Percentiles rank a stretch among this genome's conserved stretches.
These are phyloP conservation scores for Globisporangium heterothallicum DNA, from an alignment of 352 stramenopile species.

Conservation along the genomic window DNA sequence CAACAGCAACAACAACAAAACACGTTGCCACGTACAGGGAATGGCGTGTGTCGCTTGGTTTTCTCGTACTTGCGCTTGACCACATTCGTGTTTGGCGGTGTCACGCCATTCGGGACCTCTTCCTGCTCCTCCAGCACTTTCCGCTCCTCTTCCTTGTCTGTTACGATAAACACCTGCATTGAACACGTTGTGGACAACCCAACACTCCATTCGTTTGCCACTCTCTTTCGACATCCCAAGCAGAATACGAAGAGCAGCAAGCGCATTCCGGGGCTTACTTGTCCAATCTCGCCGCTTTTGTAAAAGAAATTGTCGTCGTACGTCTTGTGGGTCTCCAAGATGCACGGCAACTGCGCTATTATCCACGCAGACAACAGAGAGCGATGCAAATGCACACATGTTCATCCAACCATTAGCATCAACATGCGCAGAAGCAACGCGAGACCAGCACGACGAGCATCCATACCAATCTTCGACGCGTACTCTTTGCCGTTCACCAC, in stretches of 20 bases:
- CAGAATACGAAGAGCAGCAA: neutral
- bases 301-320: slow-evolving; percentile 89
- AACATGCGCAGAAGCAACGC: neutral
- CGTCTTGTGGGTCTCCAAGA: slow-evolving; percentile 87
- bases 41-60: slow-evolving; percentile 76
- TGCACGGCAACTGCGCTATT: slow-evolving; percentile 78
- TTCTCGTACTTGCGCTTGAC: slow-evolving; percentile 87
- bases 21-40: slow-evolving; percentile 72
- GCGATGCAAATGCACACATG: neutral
- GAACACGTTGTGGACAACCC: too few species aligned
- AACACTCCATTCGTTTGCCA: too few species aligned
- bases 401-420: slow-evolving; percentile 5
- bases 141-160: slow-evolving; percentile 69
- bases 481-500: slow-evolving; percentile 74
- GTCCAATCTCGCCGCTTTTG: slow-evolving; percentile 84
- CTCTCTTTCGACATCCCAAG: too few species aligned
- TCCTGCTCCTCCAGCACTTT: slow-evolving; percentile 57
- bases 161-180: slow-evolving; percentile 80
- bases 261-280: too few species aligned
- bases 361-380: neutral
- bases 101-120: slow-evolving; percentile 68
- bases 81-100: slow-evolving; percentile 81
- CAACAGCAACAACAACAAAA: slow-evolving; percentile 1
- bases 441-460: neutral
- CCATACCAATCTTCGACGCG: slow-evolving; percentile 68